These are phyloP conservation scores for Podospora anserina DNA, from an alignment of 495 filamentous ascomycete genomes.

Conservation along the genomic window DNA sequence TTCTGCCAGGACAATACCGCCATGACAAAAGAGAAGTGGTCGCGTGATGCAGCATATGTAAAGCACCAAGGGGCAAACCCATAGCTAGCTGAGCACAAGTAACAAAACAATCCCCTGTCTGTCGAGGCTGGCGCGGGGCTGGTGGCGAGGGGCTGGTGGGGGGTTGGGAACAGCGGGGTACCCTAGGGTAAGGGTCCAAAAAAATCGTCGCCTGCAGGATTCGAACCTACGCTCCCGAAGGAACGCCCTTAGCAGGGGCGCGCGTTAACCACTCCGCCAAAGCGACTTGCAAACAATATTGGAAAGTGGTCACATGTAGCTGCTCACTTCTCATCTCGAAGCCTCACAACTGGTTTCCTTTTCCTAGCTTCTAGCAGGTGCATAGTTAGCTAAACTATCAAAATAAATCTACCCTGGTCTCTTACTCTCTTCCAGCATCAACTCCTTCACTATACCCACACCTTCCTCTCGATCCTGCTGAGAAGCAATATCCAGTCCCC, in stretches of 20 bases:
- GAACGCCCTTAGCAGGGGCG: conserved; percentile 29
- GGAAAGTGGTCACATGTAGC: not conserved
- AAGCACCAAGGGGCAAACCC: not conserved
- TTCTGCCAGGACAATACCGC: not conserved
- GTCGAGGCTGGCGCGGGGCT: not conserved
- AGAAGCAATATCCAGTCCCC: conserved; percentile 38
- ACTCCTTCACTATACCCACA: conserved; percentile 34
- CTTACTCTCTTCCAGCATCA: conserved; percentile 29
- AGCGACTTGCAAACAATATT: not conserved
- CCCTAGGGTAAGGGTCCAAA: not conserved
- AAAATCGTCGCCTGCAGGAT: conserved; percentile 27
- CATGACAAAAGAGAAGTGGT: no score
- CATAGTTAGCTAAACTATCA: not conserved
- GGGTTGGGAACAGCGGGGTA: not conserved
- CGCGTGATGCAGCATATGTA: no score
- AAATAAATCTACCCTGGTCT: not conserved
- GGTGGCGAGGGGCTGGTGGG: not conserved
- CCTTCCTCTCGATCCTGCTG: conserved; percentile 35
- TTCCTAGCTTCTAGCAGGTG: no score
- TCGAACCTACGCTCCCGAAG: conserved; percentile 31
- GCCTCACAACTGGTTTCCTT: not conserved
- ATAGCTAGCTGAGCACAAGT: not conserved
- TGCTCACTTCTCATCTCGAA: not conserved
- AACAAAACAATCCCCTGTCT: not conserved
- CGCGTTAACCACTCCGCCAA: conserved; percentile 30